A percentile compares a stretch with the other conserved stretches of the same genome.
Conservation (phyloP, 768 basidiomycete genomes). For the Suillus discolor region DNA sequence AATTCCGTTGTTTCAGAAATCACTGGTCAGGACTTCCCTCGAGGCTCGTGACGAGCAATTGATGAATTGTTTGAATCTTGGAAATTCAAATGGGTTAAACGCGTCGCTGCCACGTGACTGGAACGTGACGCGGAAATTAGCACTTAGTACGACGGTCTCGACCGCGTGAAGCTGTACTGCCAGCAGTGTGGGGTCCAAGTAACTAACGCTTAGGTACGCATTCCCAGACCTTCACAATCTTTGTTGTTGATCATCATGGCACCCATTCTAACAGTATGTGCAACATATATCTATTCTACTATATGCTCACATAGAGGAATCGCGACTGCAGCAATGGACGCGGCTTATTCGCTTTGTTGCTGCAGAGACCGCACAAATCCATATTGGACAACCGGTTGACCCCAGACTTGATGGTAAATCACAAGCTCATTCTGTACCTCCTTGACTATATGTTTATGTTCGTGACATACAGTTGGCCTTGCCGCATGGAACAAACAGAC, state of each 20-base stretch:
- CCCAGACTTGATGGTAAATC: constrained; percentile 59
- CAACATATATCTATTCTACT: constrained; percentile 1
- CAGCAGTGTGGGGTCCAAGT: constrained; percentile 5
- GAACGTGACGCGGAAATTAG: constrained; percentile 21
- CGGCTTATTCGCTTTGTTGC: constrained; percentile 84
- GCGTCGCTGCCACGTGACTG: constrained; percentile 34
- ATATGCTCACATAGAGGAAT: constrained; percentile 14
- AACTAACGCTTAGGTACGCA: constrained; percentile 10
- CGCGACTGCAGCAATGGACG: constrained; percentile 61
- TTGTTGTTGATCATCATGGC: constrained; percentile 33
- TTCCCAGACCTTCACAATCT: constrained; percentile 11
- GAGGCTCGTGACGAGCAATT: background rate
- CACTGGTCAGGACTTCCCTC: background rate
- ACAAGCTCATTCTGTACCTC: background rate
- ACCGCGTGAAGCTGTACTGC: background rate
- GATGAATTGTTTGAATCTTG: background rate
- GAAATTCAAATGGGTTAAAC: background rate
- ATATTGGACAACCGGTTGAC: constrained; percentile 81
- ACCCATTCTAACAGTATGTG: constrained; percentile 57
- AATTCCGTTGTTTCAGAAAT: background rate
- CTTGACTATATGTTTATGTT: background rate
- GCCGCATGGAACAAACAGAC: constrained; percentile 51
- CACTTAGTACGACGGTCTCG: no score
- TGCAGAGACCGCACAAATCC: constrained; percentile 69
- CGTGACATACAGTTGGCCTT: constrained; percentile 54